Evolutionary conservation across 257 asterid genomes (phyloP), one percentile per base, ranked within the genome.

Genomic region (Jaltomata sinuosa): DNA sequence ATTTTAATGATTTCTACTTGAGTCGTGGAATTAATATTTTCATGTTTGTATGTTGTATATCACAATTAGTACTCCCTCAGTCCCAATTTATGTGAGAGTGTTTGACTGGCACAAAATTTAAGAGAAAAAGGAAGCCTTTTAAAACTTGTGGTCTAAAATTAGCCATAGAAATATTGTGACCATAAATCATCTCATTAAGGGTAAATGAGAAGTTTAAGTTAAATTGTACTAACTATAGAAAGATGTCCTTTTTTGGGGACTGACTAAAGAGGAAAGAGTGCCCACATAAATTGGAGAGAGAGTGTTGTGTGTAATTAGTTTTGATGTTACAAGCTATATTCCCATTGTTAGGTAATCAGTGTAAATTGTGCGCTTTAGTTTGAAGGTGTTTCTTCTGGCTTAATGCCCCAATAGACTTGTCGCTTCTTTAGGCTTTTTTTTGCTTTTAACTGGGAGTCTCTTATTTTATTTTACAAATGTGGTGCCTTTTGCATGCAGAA

Each of bases 401-500:
- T 47, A 25, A 74, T 14, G 55, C 59, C 59, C 25, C 81, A 74
- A 27, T 29, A 45, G 15, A 45, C 57, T 74, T 74, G 59, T 74
- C 25, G 5, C 38, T 74, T 25, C 38, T 25, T 22, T 74, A 16
- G 12, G 8, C 8, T 74, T 40, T n/a, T 32, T 57, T 72, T 42
- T 22, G 36, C 36, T 42, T 74, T 74, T 12, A 7, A 74, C 36
- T 47, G 38, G 81, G 59, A 74, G 57, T 42, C 14, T 42, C 8
- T 74, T 74, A 45, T 22, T 45, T 74, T 25, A 49, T 16, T 42
- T 72, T 74, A 45, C 59, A 74, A 72, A 25, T 22, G 18, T 40
- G 34, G 36, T 27, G 22, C 57, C 47, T 80, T 68, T 11, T 84
- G 29, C 78, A 21, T 91, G 92, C 97, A 96, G 99, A 95, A 97